Percentiles rank a stretch among this genome's conserved stretches.
Evolutionary conservation across 1,139 yeast species (phyloP).

Genomic region (Yamadazyma atmosphaerica): DNA sequence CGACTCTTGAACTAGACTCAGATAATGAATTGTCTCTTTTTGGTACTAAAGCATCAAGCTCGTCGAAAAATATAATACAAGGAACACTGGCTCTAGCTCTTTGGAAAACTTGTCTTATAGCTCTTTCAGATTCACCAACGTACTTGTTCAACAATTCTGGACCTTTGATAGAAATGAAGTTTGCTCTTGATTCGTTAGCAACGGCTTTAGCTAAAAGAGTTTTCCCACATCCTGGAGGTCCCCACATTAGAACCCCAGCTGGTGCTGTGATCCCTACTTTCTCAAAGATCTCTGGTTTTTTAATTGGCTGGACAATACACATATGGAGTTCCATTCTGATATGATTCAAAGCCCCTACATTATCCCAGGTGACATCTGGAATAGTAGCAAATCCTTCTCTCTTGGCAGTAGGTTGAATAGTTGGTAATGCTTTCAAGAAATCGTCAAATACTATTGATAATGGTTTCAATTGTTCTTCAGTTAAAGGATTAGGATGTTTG

Average conservation of each 20-base stretch:
- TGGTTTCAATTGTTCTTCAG: constrained; percentile 71
- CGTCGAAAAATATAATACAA: constrained; percentile 94
- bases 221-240: constrained; percentile 99
- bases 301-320: constrained; percentile 97
- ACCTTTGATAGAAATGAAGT: constrained; percentile 92
- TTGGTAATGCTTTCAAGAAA: constrained; percentile 81
- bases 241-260: constrained; percentile 97
- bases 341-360: constrained; percentile 83
- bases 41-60: constrained; percentile 93
- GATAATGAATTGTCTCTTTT: constrained; percentile 84
- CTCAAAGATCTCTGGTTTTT: constrained; percentile 84
- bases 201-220: constrained; percentile 95
- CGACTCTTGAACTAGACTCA: constrained; percentile 92
- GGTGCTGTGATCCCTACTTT: constrained; percentile 96
- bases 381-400: constrained; percentile 99
- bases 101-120: constrained; percentile 91
- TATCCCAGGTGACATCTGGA: constrained; percentile 95
- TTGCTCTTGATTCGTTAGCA: constrained; percentile 94
- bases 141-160: constrained; percentile 93
- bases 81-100: constrained; percentile 95
- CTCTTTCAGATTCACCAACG: constrained; percentile 95
- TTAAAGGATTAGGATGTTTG: constrained; percentile 77
- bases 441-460: constrained; percentile 76
- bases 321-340: constrained; percentile 89
- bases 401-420: constrained; percentile 95